These are phyloP conservation scores for Antrodiella citrinella DNA, from an alignment of 768 basidiomycete genomes.

Conservation along the genomic window DNA sequence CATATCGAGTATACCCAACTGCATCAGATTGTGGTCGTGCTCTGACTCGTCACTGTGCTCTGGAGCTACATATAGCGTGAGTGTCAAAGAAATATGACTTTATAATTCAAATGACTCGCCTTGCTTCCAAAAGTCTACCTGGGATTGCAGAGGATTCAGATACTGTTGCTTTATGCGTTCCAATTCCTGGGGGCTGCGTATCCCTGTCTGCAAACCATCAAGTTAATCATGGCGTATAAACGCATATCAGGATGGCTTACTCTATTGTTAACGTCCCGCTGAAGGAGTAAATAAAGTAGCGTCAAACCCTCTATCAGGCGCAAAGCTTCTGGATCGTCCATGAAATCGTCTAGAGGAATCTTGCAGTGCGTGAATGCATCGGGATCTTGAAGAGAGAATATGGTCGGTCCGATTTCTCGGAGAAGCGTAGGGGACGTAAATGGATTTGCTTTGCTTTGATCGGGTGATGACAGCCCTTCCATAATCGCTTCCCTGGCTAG, in stretches of 20 bases:
- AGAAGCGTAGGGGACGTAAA: slow-evolving; percentile 53
- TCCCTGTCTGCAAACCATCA: slow-evolving; percentile 22
- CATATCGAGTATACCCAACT: slow-evolving; percentile 13
- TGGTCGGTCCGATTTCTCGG: slow-evolving; percentile 46
- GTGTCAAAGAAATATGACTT: no score
- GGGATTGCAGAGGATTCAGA: slow-evolving; percentile 12
- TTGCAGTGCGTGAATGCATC: slow-evolving; percentile 26
- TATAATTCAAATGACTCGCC: no score
- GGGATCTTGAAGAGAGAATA: slow-evolving; percentile 50
- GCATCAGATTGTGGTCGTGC: slow-evolving; percentile 4
- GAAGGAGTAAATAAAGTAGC: slow-evolving; percentile 58
- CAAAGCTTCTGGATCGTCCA: slow-evolving; percentile 50
- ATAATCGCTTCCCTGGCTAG: slow-evolving; percentile 62
- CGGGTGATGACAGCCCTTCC: slow-evolving; percentile 38
- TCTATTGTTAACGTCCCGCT: slow-evolving; percentile 48
- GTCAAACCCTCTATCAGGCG: slow-evolving; percentile 60
- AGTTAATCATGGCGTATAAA: background rate
- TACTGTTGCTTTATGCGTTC: slow-evolving; percentile 10
- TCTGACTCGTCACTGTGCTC: background rate
- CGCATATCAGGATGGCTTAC: slow-evolving; percentile 26
- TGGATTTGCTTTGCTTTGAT: slow-evolving; percentile 24
- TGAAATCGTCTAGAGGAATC: slow-evolving; percentile 30
- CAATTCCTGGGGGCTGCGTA: slow-evolving; percentile 16
- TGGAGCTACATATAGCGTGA: background rate
- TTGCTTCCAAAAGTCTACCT: slow-evolving; percentile 11